Base-by-base conservation (phyloP, 345 rosid genomes). In the Euphorbia peplus region DNA sequence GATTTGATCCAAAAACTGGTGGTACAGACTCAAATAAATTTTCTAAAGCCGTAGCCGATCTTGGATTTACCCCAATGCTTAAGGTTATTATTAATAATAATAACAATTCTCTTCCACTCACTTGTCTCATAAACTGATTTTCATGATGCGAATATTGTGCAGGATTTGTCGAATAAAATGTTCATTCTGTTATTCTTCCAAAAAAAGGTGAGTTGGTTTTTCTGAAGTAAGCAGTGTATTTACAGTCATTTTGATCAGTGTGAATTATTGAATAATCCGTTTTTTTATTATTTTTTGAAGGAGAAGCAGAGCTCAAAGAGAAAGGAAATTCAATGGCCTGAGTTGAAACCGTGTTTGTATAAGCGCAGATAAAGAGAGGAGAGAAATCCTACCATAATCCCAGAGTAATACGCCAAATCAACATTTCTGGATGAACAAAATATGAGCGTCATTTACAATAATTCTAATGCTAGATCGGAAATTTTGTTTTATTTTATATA, bases 141-240 rank as follows among this genome's bases (percentile, higher is more conserved):
- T 4, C 7, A 44, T 52, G 61, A 44, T 46, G 22, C 30, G 44
- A 41, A 6, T 71, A 44, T 35, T 68, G 13, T 35, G 80, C 88
- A 93, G 98, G 97, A 91, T 70, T 86, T 84, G 69, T 83, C 92
- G 0, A 95, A 91, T 59, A 95, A 90, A 83, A 91, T 95, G 97
- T 95, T 95, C 56, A 88, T 86, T 54, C 59, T 91, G 62, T 65
- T 91, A 18, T 76, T 91, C 79, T 95, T 90, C 75, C 79, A 81
- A 82, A 91, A 89, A 79, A 87, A 90, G 97, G 98, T 89, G 50
- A 54, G 87, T 52, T 37, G 54, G 54, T 63, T 41, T 52, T 28
- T 8, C 5, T 44, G 7, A 21, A 58, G 4, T 58, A 59, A 44
- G 3, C 42, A 39, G 9, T 39, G 9, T 39, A 32, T 39, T 39